Base-by-base conservation (phyloP, 2,329 filamentous ascomycete species). In the Neofusicoccum sp. region DNA sequence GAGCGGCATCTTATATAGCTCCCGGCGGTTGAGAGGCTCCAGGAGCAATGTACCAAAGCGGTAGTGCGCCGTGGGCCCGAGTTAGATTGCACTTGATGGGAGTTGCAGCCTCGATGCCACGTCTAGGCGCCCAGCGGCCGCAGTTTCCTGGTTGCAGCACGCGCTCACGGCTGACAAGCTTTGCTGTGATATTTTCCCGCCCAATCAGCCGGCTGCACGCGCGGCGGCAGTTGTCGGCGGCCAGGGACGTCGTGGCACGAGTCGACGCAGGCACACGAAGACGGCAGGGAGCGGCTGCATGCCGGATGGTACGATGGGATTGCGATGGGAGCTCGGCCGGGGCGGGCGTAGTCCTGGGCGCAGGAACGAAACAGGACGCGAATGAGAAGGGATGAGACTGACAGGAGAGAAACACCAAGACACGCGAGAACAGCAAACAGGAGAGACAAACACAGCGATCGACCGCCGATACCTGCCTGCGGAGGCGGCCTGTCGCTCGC, bases 51-150 rank as follows among this genome's bases (percentile, higher is more conserved):
- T 14, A 38, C 57, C 45, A 28, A 43, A 49, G 28, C 40, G 45
- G 45, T 5, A 60, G 26, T 43, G 45, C 34, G 45, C 57, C 57
- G 45, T 20, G 16, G 16, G 14, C 34, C 57, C 57, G 44, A 34
- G 41, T 40, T 59, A 59, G 57, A 59, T 59, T 59, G 16, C 57
- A 34, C 36, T 56, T 56, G 51, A 56, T 56, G 28, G 43, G 43
- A 34, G 51, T 40, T 31, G 44, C 34, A 49, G 20, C 26, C 24
- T 49, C 44, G 45, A 59, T 41, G 44, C 45, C 57, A 59, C 57
- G 28, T 51, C 57, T 41, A 49, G 57, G 57, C 57, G 57, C 26
- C 34, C 44, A 41, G 20, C 30, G 26, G 38, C 33, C 34, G 24
- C 47, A 24, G 28, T 41, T 60, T 60, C n/a, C 47, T 51, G 45